Percentiles rank a stretch among this genome's conserved stretches.
phyloP scores from a whole-genome alignment of 257 asterid genomes.

The Solanum chmielewskii region DNA sequence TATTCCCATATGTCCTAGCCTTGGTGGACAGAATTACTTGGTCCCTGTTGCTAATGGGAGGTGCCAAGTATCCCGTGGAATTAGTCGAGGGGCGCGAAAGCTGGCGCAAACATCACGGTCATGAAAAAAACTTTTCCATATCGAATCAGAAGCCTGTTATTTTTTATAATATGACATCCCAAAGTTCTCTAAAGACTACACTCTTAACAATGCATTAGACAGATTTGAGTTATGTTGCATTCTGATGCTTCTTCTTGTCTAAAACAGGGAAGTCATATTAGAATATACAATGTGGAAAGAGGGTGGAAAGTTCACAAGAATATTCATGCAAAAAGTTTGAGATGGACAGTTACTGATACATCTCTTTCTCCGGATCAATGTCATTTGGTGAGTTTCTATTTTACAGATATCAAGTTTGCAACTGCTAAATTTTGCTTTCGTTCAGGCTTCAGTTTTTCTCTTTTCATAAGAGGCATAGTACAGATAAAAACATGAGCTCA shows the following conservation, averaged over 20 bases:
- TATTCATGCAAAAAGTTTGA: slow-evolving; percentile 63
- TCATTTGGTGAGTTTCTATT: slow-evolving; percentile 48
- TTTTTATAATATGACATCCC: background rate
- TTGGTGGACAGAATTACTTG: background rate
- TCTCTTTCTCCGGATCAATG: slow-evolving; percentile 69
- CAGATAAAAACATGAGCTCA: background rate
- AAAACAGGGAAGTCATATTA: slow-evolving; percentile 76
- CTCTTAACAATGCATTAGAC: background rate
- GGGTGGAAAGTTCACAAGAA: slow-evolving; percentile 87
- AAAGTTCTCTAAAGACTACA: background rate
- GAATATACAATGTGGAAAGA: slow-evolving; percentile 68
- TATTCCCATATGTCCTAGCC: background rate
- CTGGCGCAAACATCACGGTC: background rate
- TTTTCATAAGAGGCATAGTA: background rate
- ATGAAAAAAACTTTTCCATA: background rate
- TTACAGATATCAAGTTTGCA: background rate
- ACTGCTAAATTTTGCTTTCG: background rate
- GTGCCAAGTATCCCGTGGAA: background rate
- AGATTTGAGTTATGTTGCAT: background rate
- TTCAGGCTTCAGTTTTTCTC: background rate
- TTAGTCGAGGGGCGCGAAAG: background rate
- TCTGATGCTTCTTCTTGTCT: background rate
- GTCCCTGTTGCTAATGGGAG: background rate
- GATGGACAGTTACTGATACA: slow-evolving; percentile 89
- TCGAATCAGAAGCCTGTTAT: background rate